These are phyloP conservation scores for Maudiozyma turicensis DNA, from an alignment of 805 yeast species.

Conservation along the genomic window DNA sequence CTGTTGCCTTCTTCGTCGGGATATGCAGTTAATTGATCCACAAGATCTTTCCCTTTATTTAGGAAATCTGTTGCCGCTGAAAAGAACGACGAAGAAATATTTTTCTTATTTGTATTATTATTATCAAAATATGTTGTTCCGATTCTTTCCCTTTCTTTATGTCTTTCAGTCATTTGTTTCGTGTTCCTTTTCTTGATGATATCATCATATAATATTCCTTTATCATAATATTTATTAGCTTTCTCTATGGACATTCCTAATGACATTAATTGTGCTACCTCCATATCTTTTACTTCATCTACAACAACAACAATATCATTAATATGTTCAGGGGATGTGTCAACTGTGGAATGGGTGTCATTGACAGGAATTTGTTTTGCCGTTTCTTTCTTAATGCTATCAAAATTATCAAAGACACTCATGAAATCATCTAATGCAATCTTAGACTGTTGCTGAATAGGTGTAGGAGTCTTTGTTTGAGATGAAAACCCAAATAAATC, in stretches of 20 bases:
- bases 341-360: neutral
- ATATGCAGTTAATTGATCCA: conserved; percentile 18
- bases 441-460: neutral
- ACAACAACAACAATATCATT: conserved; percentile 9
- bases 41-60: conserved; percentile 25
- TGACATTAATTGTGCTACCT: conserved; percentile 28
- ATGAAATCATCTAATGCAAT: conserved; percentile 11
- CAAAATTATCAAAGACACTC: conserved; percentile 17
- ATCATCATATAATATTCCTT: conserved; percentile 21
- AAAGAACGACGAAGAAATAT: conserved; percentile 7
- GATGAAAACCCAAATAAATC: conserved; percentile 12
- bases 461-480: neutral
- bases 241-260: conserved; percentile 18
- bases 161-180: neutral
- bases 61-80: conserved; percentile 23
- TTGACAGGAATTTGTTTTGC: neutral
- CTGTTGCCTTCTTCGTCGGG: conserved; percentile 16
- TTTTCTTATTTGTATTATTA: conserved; percentile 1
- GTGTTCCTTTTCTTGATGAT: conserved; percentile 2
- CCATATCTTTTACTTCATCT: conserved; percentile 29
- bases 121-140: conserved; percentile 3
- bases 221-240: conserved; percentile 17
- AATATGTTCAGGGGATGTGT: neutral
- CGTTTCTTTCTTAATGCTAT: neutral
- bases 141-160: neutral